Percentiles rank a stretch among this genome's conserved stretches.
These are phyloP conservation scores for Salix brachista DNA, from an alignment of 345 rosid species.

Conservation along the genomic window DNA sequence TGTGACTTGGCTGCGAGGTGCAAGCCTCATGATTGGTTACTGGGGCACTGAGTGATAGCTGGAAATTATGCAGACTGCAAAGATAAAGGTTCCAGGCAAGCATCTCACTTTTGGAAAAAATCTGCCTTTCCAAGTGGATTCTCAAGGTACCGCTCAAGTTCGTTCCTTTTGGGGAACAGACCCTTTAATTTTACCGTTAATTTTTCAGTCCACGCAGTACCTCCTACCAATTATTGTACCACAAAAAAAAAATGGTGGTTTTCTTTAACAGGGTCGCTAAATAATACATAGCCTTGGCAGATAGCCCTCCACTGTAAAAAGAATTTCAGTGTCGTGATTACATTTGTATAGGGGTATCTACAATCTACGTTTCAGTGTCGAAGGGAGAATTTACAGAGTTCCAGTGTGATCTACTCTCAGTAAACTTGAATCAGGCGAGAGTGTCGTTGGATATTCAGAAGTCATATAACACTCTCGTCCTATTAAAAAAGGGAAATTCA, in stretches of 20 bases:
- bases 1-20: not conserved
- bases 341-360: not conserved
- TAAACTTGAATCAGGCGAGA: not conserved
- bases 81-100: not conserved
- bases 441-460: not conserved
- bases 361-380: not conserved
- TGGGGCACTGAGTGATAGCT: not conserved
- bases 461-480: not conserved
- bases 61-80: not conserved
- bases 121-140: slow-evolving; percentile 3
- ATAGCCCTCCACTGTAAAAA: not conserved
- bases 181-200: not conserved
- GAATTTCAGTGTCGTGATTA: too few species aligned
- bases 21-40: not conserved
- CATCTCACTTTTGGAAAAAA: not conserved
- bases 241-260: not conserved
- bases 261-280: not conserved
- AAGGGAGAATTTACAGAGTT: slow-evolving; percentile 6
- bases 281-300: too few species aligned
- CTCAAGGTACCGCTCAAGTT: not conserved
- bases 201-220: not conserved
- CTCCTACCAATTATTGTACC: slow-evolving; percentile 4
- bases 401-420: not conserved
- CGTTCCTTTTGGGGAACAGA: not conserved
- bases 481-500: not conserved